Evolutionary conservation across 2,329 filamentous ascomycete genomes (phyloP), one percentile per base, ranked within the genome.

Genomic region (Proliferodiscus dingleyae): DNA sequence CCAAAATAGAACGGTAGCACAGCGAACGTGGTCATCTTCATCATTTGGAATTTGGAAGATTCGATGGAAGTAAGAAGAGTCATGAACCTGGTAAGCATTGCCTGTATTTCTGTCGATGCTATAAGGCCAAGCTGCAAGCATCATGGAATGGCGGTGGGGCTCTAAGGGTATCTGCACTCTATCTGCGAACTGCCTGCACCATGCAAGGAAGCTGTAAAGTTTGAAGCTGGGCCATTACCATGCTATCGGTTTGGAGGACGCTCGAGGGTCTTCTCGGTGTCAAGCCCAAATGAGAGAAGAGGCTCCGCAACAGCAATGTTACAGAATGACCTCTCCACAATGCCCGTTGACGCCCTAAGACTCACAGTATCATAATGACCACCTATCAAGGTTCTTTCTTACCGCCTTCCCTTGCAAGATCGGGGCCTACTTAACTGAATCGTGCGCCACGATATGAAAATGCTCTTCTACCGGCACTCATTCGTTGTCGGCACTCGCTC

Each of bases 1-100:
- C 50, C 42, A 52, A 39, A 52, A 48, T 43, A 47, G 50, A 43
- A 48, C n/a, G 26, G 26, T 42, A 47, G 50, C 50, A 29, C 45
- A 42, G 24, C 21, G 30, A 22, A 34, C 41, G 36, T 18, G 33
- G 18, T 16, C 40, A 28, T 22, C 15, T 32, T 32, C 29, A n/a
- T 5, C n/a, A 10, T 32, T 32, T 32, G 29, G 29, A 32, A 32
- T 32, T 32, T 32, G 29, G 29, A 32, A 32, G 29, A 32, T 32
- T 32, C 29, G 9, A 32, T 32, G 13, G 29, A 8, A n/a, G 26
- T 13, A 32, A 13, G 8, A 5, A 15, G 26, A 21, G 23, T 11
- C 15, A 32, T n/a, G 16, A 28, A 24, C n/a, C 13, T 19, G 24
- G 24, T 26, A 26, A 6, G 6, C 6, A 26, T 26, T 26, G 6